Evolutionary conservation across 2,329 filamentous ascomycete species (phyloP), one percentile per base, ranked within the genome.

Genomic region (Colletotrichum liriopes): DNA sequence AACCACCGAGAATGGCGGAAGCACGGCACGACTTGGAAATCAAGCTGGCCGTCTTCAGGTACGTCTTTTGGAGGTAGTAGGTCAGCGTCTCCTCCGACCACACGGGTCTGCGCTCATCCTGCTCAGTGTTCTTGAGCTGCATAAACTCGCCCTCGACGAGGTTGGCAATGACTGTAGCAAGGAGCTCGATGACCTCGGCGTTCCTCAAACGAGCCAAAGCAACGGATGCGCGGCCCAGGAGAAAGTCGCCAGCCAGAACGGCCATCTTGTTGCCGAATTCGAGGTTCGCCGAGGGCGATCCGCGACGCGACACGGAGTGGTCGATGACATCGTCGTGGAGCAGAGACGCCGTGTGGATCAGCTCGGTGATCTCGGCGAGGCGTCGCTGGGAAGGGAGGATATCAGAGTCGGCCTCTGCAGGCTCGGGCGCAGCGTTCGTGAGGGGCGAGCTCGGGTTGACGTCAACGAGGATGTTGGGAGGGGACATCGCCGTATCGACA

Each of bases 261-360:
- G 96, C 96, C 96, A 99, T 98, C 84, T 99, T 99, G 86, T 99
- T 99, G 75, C 96, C 96, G 78, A 98, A 98, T 78, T 95, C 94
- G 73, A 96, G 89, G 81, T 99, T 99, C 41, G 96, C 96, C 2
- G 94, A 97, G 9, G 94, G 93, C 3, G 91, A 91, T 39, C 94
- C 94, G 72, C 96, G 93, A 67, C 96, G 91, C 14, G 95, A 93
- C 52, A 94, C 88, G 1, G 95, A 97, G 81, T 96, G 93, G 81
- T 99, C 96, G 79, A 99, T 98, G 39, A 99, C 96, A 84, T 99
- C 96, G 87, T 99, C 96, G 83, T 99, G 96, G 18, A 99, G 91
- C 23, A 99, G 89, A 1, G 96, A 98, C 0, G 96, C 95, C 0
- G 96, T 98, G 83, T 99, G 96, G 75, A 99, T 98, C 67, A 99